A percentile compares a stretch with the other conserved stretches of the same genome.
Evolutionary conservation across 1,139 yeast genomes (phyloP).

Genomic region (Pichiaceae sp.): DNA sequence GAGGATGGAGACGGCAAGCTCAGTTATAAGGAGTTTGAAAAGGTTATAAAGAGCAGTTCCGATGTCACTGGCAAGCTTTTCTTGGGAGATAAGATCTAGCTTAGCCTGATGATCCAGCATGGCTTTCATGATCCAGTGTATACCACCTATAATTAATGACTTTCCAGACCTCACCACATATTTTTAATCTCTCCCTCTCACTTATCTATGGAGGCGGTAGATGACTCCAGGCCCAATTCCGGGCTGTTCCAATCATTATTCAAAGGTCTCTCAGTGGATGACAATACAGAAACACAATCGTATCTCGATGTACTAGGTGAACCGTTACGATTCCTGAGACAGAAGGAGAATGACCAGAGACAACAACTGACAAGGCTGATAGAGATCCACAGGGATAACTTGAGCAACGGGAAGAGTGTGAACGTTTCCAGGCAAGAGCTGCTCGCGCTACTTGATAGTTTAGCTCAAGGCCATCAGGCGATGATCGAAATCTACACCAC

Average conservation of each 20-base stretch:
- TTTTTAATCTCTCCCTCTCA: too few species aligned
- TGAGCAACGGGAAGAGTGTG: conserved; percentile 29
- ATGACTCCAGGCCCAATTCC: too few species aligned
- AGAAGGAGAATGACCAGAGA: conserved; percentile 22
- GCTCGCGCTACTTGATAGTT: conserved; percentile 24
- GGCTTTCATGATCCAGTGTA: too few species aligned
- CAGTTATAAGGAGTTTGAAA: conserved; percentile 79
- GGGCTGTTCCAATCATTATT: neutral
- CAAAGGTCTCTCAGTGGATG: neutral
- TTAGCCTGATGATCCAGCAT: too few species aligned
- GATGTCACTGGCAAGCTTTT: conserved; percentile 22
- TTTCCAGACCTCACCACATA: too few species aligned
- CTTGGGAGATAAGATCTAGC: conserved; percentile 19
- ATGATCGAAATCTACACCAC: conserved; percentile 40
- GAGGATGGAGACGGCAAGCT: conserved; percentile 83
- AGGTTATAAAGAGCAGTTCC: conserved; percentile 53
- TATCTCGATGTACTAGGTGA: conserved; percentile 18
- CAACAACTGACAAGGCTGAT: conserved; percentile 23
- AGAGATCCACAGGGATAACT: conserved; percentile 21
- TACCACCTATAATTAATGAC: too few species aligned
- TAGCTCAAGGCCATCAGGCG: conserved; percentile 38
- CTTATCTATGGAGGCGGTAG: too few species aligned
- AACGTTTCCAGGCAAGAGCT: conserved; percentile 23
- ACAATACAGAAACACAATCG: conserved; percentile 4
- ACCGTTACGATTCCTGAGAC: conserved; percentile 29